These are phyloP conservation scores for Vanderwaltozyma polyspora DNA, from an alignment of 805 yeast genomes.

Conservation along the genomic window DNA sequence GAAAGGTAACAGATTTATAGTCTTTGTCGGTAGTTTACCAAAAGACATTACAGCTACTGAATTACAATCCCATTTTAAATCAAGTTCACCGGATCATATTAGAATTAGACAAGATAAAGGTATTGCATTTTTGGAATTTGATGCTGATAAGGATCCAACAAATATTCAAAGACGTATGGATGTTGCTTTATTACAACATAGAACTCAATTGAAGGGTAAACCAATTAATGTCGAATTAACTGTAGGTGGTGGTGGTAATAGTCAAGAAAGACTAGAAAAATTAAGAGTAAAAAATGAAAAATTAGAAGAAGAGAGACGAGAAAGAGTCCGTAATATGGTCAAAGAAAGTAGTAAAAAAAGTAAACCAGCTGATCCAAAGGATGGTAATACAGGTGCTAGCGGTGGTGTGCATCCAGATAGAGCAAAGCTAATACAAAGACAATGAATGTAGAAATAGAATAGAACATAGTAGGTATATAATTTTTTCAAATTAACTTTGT, in stretches of 20 bases:
- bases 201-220: slow-evolving; percentile 53
- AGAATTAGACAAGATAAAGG: slow-evolving; percentile 80
- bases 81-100: slow-evolving; percentile 59
- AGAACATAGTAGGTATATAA: too few species aligned
- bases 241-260: slow-evolving; percentile 97
- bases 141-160: slow-evolving; percentile 28
- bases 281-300: slow-evolving; percentile 70
- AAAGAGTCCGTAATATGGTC: slow-evolving; percentile 40
- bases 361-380: slow-evolving; percentile 5
- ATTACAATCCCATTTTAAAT: slow-evolving; percentile 59
- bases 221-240: slow-evolving; percentile 92
- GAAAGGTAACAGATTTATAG: slow-evolving; percentile 55
- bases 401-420: slow-evolving; percentile 52
- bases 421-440: slow-evolving; percentile 26
- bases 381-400: slow-evolving; percentile 1
- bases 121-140: slow-evolving; percentile 84
- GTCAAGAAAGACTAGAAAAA: slow-evolving; percentile 54
- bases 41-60: slow-evolving; percentile 54
- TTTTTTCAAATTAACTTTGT: too few species aligned
- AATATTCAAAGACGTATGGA: slow-evolving; percentile 76
- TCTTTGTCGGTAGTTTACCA: slow-evolving; percentile 88
- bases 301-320: slow-evolving; percentile 57
- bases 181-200: slow-evolving; percentile 75
- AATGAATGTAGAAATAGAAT: not conserved
- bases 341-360: slow-evolving; percentile 28